phyloP scores from a whole-genome alignment of 148 eudicot genomes.

The Rhododendron simsii region DNA sequence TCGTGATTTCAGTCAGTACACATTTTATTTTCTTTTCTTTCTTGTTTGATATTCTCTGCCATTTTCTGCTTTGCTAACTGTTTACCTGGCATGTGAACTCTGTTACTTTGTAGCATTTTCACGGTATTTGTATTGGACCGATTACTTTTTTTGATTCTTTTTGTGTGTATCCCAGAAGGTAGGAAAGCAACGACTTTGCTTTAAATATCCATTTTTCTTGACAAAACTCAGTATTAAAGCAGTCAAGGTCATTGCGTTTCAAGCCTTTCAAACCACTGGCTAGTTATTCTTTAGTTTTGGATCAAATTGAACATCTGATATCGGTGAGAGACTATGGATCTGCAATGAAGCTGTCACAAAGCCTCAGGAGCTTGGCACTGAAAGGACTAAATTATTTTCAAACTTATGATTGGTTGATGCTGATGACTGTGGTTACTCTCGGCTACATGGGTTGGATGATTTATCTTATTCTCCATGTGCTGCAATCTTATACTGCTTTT shows the following conservation, averaged over 20 bases:
- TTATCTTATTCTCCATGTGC: constrained; percentile 70
- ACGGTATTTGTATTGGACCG: neutral
- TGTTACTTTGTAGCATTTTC: neutral
- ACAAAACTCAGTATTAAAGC: constrained; percentile 63
- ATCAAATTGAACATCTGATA: constrained; percentile 59
- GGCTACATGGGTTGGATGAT: constrained; percentile 97
- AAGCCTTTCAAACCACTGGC: constrained; percentile 84
- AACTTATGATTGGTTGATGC: constrained; percentile 98
- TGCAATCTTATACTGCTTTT: constrained; percentile 75
- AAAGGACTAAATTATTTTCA: constrained; percentile 93
- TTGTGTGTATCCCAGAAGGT: neutral
- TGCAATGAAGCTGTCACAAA: constrained; percentile 64
- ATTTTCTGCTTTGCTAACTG: neutral
- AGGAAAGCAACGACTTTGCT: neutral
- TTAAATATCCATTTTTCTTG: constrained; percentile 29
- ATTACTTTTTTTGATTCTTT: neutral
- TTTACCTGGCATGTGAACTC: constrained; percentile 4
- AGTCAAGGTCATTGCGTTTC: constrained; percentile 64
- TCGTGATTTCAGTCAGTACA: neutral
- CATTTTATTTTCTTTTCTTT: constrained; percentile 2
- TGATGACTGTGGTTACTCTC: constrained; percentile 80
- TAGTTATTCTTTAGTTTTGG: constrained; percentile 52
- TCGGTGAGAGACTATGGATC: constrained; percentile 52
- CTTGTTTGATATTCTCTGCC: neutral
- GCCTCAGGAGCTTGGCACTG: constrained; percentile 80